Evolutionary conservation across 148 eudicot species (phyloP).

Genomic region (Dianthus caryophyllus): DNA sequence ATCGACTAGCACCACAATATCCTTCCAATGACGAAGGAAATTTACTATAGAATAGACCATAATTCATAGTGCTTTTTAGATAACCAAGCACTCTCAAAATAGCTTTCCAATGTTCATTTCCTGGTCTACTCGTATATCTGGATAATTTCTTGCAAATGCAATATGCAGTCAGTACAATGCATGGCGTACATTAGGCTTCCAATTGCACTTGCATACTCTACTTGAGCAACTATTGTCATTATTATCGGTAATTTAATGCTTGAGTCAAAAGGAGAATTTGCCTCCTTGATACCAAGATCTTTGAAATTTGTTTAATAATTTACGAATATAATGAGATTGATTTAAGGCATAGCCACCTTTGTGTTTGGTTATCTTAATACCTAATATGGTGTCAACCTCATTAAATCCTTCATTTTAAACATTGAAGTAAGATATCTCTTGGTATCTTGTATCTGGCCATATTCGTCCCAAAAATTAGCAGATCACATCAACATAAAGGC

Average conservation of each 20-base stretch:
- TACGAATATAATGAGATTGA: too few relatives aligned
- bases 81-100: too few relatives aligned
- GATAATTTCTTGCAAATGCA: too few relatives aligned
- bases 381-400: conserved; percentile 1
- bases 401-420: not conserved
- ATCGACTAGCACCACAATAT: conserved; percentile 6
- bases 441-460: too few relatives aligned
- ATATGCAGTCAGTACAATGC: not conserved
- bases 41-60: not conserved
- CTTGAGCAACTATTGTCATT: too few relatives aligned
- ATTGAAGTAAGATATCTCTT: too few relatives aligned
- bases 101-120: too few relatives aligned
- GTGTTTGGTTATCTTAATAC: not conserved
- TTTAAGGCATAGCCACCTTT: not conserved
- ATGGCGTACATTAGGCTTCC: not conserved
- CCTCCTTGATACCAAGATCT: too few relatives aligned
- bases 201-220: not conserved
- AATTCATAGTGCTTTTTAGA: too few relatives aligned
- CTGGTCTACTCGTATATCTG: too few relatives aligned
- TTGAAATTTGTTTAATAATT: not conserved
- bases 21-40: conserved; percentile 1
- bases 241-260: too few relatives aligned
- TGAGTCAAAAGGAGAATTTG: too few relatives aligned
- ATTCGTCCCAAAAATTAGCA: not conserved
- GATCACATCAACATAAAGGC: not conserved